A percentile compares a stretch with the other conserved stretches of the same genome.
phyloP scores from a whole-genome alignment of 352 stramenopile species.

The Phytophthora foliorum region DNA sequence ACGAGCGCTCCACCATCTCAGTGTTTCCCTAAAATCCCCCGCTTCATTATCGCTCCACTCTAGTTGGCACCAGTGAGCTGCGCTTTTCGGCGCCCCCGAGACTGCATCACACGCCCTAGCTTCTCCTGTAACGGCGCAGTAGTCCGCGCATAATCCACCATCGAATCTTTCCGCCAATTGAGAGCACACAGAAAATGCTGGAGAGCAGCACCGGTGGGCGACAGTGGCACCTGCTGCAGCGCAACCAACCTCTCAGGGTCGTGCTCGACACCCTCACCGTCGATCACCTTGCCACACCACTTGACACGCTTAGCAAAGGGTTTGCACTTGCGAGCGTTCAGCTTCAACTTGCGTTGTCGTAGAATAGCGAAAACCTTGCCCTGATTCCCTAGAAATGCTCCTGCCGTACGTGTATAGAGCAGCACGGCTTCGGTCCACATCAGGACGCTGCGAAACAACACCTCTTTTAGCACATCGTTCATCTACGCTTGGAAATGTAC shows the following conservation, averaged over 20 bases:
- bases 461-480: neutral
- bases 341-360: neutral
- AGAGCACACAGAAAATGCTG: constrained; percentile 24
- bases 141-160: constrained; percentile 9
- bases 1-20: constrained; percentile 18
- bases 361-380: neutral
- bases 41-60: constrained; percentile 12
- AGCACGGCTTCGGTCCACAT: constrained; percentile 1
- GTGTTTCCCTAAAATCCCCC: neutral
- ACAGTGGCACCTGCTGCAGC: constrained; percentile 1
- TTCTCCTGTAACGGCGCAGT: constrained; percentile 8
- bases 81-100: neutral
- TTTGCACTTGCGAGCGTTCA: neutral
- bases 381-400: neutral
- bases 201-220: constrained; percentile 7
- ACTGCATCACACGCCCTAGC: neutral
- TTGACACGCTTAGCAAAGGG: neutral
- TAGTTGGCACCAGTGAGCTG: constrained; percentile 14
- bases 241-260: neutral
- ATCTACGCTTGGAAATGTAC: neutral
- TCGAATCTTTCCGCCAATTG: constrained; percentile 19
- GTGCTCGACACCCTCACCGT: neutral
- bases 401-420: neutral
- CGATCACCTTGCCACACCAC: neutral
- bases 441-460: neutral